These are phyloP conservation scores for Hylodesmum podocarpum DNA, from an alignment of 306 rosid genomes.

Conservation along the genomic window DNA sequence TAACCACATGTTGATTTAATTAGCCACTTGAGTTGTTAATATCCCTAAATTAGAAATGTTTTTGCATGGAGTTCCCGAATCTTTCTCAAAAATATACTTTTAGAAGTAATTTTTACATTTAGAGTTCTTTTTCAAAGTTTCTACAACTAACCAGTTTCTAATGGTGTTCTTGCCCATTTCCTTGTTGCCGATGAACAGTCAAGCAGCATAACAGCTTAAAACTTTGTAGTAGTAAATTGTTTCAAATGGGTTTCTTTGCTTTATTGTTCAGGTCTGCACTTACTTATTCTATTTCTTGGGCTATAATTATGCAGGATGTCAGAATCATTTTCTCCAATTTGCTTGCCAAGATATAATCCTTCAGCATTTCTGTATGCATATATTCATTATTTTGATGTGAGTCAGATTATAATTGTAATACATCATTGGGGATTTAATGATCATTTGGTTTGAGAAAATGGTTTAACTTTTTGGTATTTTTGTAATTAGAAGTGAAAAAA, in stretches of 20 bases:
- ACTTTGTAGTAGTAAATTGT: neutral
- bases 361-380: constrained; percentile 94
- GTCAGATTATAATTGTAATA: constrained; percentile 36
- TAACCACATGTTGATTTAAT: neutral
- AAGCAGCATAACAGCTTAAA: constrained; percentile 1
- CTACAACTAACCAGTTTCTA: neutral
- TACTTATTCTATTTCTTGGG: constrained; percentile 21
- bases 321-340: constrained; percentile 94
- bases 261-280: constrained; percentile 4
- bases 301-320: constrained; percentile 76
- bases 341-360: constrained; percentile 98
- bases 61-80: neutral
- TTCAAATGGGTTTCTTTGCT: constrained; percentile 6
- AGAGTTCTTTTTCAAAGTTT: neutral
- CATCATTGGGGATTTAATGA: neutral
- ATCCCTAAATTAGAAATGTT: neutral
- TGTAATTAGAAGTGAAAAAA: neutral
- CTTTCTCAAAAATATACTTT: neutral
- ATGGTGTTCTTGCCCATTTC: constrained; percentile 15
- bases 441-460: neutral
- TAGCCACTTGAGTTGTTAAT: neutral
- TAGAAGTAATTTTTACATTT: neutral
- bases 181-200: neutral
- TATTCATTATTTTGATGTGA: constrained; percentile 91
- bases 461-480: neutral